Percentiles rank a stretch among this genome's conserved stretches.
These are phyloP conservation scores for Rehmannia glutinosa DNA, from an alignment of 257 asterid genomes.

Conservation along the genomic window DNA sequence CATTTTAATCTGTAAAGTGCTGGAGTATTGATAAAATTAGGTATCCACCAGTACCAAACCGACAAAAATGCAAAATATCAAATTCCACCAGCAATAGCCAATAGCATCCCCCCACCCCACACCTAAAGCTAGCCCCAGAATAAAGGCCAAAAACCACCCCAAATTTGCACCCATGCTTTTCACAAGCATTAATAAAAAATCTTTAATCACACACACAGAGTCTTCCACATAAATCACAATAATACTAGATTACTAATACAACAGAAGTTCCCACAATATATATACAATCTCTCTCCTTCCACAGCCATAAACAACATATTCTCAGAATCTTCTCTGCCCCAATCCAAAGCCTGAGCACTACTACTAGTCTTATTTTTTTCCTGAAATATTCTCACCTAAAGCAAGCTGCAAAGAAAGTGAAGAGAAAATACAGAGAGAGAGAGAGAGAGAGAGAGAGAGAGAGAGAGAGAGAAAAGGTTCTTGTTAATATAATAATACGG, in stretches of 20 bases:
- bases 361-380: neutral
- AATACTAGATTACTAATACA: neutral
- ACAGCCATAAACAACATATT: slow-evolving; percentile 44
- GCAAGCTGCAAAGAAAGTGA: slow-evolving; percentile 32
- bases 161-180: slow-evolving; percentile 26
- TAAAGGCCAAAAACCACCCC: neutral
- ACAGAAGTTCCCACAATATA: slow-evolving; percentile 14
- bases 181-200: slow-evolving; percentile 21
- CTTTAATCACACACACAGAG: neutral
- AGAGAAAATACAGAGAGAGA: too few relatives aligned
- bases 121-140: neutral
- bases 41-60: too few relatives aligned
- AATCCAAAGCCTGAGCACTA: slow-evolving; percentile 12
- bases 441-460: too few relatives aligned
- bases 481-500: neutral
- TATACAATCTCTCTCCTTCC: slow-evolving; percentile 5
- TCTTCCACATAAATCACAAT: neutral
- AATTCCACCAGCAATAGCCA: too few relatives aligned
- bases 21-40: too few relatives aligned
- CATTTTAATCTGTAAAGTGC: too few relatives aligned
- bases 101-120: too few relatives aligned
- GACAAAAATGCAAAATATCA: too few relatives aligned
- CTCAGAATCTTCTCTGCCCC: slow-evolving; percentile 53
- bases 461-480: slow-evolving; percentile 4
- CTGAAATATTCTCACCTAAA: slow-evolving; percentile 20